These are phyloP conservation scores for Cydonia oblonga DNA, from an alignment of 331 rosid species.

Conservation along the genomic window DNA sequence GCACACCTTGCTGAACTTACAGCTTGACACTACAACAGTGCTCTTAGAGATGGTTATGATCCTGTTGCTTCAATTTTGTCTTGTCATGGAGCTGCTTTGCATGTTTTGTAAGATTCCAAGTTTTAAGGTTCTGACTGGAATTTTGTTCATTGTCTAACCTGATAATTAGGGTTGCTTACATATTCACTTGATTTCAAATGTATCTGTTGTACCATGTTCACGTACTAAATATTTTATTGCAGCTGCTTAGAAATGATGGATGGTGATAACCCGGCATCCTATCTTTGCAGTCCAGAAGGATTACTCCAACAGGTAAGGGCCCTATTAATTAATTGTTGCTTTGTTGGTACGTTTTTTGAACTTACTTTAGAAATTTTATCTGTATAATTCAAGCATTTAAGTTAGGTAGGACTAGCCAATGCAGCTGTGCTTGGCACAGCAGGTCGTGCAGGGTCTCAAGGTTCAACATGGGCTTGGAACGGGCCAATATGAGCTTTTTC, in stretches of 20 bases:
- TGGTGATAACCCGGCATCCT: conserved; percentile 8
- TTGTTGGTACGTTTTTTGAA: not conserved
- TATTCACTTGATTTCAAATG: not conserved
- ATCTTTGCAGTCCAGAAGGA: conserved; percentile 26
- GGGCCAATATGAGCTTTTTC: not conserved
- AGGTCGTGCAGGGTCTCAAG: not conserved
- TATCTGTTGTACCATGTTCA: not conserved
- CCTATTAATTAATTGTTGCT: not conserved
- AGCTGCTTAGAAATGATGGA: conserved; percentile 33
- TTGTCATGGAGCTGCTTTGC: conserved; percentile 28
- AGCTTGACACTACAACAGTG: conserved; percentile 30
- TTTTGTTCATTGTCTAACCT: not conserved
- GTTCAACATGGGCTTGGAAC: not conserved
- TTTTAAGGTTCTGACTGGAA: not conserved
- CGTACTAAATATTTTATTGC: not conserved
- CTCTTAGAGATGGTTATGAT: conserved; percentile 25
- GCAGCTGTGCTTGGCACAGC: not conserved
- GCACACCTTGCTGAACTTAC: conserved; percentile 32
- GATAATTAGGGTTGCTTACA: not conserved
- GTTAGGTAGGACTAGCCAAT: not conserved
- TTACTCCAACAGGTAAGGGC: conserved; percentile 11
- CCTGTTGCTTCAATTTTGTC: conserved; percentile 21
- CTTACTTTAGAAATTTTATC: too few species aligned
- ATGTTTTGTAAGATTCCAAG: conserved; percentile 21
- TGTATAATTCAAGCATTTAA: not conserved